A percentile compares a stretch with the other conserved stretches of the same genome.
These are phyloP conservation scores for Takashimella koratensis DNA, from an alignment of 1,284 basidiomycete genomes.

Conservation along the genomic window DNA sequence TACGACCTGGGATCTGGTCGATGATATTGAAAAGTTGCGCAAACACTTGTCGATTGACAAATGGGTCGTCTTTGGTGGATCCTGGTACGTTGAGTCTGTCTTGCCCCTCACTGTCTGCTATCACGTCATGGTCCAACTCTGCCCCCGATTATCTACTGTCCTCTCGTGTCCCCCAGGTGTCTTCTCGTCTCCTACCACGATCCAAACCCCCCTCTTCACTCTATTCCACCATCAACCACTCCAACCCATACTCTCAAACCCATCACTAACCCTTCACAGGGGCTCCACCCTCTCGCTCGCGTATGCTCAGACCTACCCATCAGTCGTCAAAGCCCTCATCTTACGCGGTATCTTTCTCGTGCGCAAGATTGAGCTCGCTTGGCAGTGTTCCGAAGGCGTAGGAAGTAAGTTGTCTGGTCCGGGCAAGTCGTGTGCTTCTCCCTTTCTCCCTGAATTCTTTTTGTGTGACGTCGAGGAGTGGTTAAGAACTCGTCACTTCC, in stretches of 20 bases:
- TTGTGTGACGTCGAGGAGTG: too few species aligned
- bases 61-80: slow-evolving; percentile 90
- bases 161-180: too few species aligned
- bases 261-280: slow-evolving; percentile 50
- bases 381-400: slow-evolving; percentile 75
- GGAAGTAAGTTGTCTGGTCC: slow-evolving; percentile 22
- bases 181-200: too few species aligned
- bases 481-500: not conserved
- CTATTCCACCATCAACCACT: too few species aligned
- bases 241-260: too few species aligned
- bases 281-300: slow-evolving; percentile 83
- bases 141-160: too few species aligned
- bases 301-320: slow-evolving; percentile 82
- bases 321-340: slow-evolving; percentile 71
- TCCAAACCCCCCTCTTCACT: too few species aligned
- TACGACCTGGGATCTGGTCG: slow-evolving; percentile 91
- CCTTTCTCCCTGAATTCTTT: too few species aligned
- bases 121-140: too few species aligned
- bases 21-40: slow-evolving; percentile 79
- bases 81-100: slow-evolving; percentile 78
- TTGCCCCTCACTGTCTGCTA: too few species aligned
- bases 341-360: slow-evolving; percentile 88
- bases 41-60: slow-evolving; percentile 67
- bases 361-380: slow-evolving; percentile 76
- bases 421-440: too few species aligned